Conservation (phyloP, 2,329 filamentous ascomycete species). For the Mycosphaerella sp. region DNA sequence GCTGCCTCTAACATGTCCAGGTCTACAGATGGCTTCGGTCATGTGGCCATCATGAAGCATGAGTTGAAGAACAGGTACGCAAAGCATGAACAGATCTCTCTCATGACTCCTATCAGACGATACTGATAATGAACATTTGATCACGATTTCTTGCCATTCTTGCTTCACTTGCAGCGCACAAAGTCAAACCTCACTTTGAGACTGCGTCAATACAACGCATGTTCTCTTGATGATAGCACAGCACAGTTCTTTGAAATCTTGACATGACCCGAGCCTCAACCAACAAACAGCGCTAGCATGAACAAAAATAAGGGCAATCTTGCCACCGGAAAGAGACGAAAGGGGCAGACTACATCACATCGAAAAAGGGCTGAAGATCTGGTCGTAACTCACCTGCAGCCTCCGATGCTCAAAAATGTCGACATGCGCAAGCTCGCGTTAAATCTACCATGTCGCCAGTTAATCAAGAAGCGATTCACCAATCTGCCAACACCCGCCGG, state of each 20-base stretch:
- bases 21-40: neutral
- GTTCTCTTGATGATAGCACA: neutral
- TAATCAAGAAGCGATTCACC: constrained; percentile 5
- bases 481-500: constrained; percentile 5
- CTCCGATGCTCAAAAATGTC: constrained; percentile 1
- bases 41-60: neutral
- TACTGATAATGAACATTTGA: neutral
- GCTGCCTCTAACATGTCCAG: neutral
- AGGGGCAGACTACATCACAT: neutral
- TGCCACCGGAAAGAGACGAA: neutral
- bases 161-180: neutral
- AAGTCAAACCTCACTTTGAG: neutral
- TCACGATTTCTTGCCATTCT: neutral
- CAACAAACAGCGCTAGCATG: neutral
- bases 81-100: constrained; percentile 2
- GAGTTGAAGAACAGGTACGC: constrained; percentile 4
- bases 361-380: neutral
- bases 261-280: neutral
- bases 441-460: neutral
- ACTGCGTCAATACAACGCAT: neutral
- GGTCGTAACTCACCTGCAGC: neutral
- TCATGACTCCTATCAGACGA: neutral
- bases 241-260: neutral
- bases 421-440: constrained; percentile 8
- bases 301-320: neutral